A percentile compares a stretch with the other conserved stretches of the same genome.
Conservation (phyloP, 2,329 filamentous ascomycete species). For the Huntiella decipiens region DNA sequence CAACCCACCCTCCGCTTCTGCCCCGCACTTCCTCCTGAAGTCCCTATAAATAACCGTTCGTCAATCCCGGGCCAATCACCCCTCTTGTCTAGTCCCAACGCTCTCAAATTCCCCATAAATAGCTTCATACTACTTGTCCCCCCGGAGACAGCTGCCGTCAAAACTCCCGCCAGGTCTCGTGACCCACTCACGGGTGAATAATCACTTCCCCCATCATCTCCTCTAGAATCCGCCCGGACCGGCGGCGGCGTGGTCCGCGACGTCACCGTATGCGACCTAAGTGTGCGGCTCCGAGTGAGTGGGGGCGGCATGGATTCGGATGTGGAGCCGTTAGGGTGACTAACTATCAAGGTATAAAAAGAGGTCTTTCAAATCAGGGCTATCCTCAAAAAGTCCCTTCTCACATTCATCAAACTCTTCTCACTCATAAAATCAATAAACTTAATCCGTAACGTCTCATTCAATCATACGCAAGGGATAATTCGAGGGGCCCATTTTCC, state of each 20-base stretch:
- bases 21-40: conserved; percentile 38
- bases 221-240: no score
- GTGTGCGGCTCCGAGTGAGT: no score
- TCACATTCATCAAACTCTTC: neutral
- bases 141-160: neutral
- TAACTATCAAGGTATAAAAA: no score
- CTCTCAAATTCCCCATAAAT: conserved; percentile 66
- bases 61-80: conserved; percentile 68
- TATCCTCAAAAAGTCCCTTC: no score
- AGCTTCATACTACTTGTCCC: conserved; percentile 33
- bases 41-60: conserved; percentile 48
- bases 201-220: no score
- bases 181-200: no score
- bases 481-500: neutral
- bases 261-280: no score
- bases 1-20: conserved; percentile 68
- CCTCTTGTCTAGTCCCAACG: conserved; percentile 59
- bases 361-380: no score
- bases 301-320: no score
- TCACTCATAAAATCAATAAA: neutral
- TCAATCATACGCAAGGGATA: neutral
- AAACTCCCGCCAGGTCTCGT: neutral
- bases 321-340: no score
- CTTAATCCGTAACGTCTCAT: neutral
- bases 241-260: no score